Evolutionary conservation across 1,284 basidiomycete genomes (phyloP), one percentile per base, ranked within the genome.

Genomic region (Gomphus bonarii): DNA sequence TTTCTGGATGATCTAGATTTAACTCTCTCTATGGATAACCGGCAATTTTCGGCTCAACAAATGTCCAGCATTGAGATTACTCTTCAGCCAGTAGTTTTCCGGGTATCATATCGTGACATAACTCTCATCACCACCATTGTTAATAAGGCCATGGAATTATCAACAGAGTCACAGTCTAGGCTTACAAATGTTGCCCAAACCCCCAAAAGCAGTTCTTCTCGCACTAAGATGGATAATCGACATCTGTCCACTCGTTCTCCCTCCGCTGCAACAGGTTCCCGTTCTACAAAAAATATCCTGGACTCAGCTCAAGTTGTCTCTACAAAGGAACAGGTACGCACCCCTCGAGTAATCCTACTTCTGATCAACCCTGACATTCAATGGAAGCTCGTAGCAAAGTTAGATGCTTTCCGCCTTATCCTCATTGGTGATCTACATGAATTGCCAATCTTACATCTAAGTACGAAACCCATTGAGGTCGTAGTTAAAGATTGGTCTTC

Each of bases 381-480:
- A 12, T 33, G 55, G 1, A 61, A 95, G 88, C 75, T 97, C 60
- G 88, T 85, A 67, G 88, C 82, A 0, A 83, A 82, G 0, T 81
- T 95, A 60, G 91, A 95, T 61, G 95, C 95, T 3, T 88, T 99
- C 72, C 88, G 95, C 61, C 74, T 99, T 33, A 84, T 99, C 50
- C 75, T 99, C 35, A 97, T 99, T 60, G 93, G 95, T 3, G 97
- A 99, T 69, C 71, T 93, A 59, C 90, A 99, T 65, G 95, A 98
- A 65, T 86, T 98, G 65, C 97, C 97, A 0, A 81, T 98, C 74
- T 73, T 99, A 22, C 93, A 99, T 69, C 70, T 99, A 35, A 86
- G 85, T 64, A 77, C 95, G 18, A 90, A 88, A 64, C 84, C 91
- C 14, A 97, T 98, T 72, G 78, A 80, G n/a, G 70, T 95, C 33